Conservation (phyloP, 2,329 filamentous ascomycete genomes). For the Clarireedia monteithiana region DNA sequence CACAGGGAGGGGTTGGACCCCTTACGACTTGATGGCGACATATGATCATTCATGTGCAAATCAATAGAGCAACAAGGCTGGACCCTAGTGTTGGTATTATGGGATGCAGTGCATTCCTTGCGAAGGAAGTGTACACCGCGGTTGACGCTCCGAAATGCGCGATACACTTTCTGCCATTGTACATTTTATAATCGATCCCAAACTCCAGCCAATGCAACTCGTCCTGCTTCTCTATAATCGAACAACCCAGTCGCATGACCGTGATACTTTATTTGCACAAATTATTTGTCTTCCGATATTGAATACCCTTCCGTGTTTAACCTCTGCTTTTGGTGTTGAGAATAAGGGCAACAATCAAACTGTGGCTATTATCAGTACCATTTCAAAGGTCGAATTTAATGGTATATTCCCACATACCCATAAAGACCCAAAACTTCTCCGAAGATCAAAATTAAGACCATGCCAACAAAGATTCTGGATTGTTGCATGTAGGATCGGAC, state of each 20-base stretch:
- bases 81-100: no score
- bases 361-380: slow-evolving; percentile 31
- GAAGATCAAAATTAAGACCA: slow-evolving; percentile 98
- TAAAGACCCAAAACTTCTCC: slow-evolving; percentile 96
- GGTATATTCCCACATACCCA: slow-evolving; percentile 53
- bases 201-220: slow-evolving; percentile 28
- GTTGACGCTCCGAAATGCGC: slow-evolving; percentile 16
- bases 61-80: no score
- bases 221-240: slow-evolving; percentile 17
- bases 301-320: slow-evolving; percentile 11
- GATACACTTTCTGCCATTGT: slow-evolving; percentile 7
- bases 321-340: slow-evolving; percentile 67
- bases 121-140: slow-evolving; percentile 16
- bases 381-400: neutral
- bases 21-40: no score
- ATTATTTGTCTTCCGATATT: neutral
- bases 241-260: slow-evolving; percentile 15
- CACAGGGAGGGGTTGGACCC: no score
- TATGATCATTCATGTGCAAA: no score
- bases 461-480: slow-evolving; percentile 92
- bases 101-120: neutral
- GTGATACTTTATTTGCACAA: neutral
- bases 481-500: slow-evolving; percentile 96
- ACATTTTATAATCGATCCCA: slow-evolving; percentile 23
- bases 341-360: slow-evolving; percentile 86